These are phyloP conservation scores for Solanum acaule DNA, from an alignment of 257 asterid genomes.

Conservation along the genomic window DNA sequence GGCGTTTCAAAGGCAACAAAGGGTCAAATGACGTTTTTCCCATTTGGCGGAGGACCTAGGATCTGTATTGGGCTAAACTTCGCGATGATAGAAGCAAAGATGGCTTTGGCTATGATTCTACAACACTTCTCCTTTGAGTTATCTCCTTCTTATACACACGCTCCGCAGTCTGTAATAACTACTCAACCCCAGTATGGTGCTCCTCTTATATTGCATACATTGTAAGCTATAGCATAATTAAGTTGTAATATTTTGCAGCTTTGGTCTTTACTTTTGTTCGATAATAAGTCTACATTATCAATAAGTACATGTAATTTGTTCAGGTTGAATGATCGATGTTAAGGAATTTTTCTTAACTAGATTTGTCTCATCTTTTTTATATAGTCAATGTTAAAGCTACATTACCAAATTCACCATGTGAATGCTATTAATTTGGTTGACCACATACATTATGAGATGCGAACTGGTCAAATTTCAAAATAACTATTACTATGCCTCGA, in stretches of 20 bases:
- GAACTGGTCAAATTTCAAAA: no score
- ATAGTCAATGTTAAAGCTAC: no score
- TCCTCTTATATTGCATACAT: not conserved
- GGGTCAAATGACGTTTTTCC: slow-evolving; percentile 9
- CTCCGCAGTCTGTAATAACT: not conserved
- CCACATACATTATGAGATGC: no score
- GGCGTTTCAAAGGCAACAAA: slow-evolving; percentile 21
- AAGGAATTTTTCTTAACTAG: no score
- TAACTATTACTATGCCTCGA: not conserved
- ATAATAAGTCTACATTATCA: no score
- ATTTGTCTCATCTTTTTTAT: no score
- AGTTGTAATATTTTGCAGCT: no score
- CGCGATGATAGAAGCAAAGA: slow-evolving; percentile 13
- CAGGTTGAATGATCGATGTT: no score
- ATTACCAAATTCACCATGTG: not conserved
- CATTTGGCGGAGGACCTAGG: slow-evolving; percentile 18
- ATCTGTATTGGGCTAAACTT: slow-evolving; percentile 19
- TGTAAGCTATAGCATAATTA: no score
- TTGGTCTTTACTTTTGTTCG: no score
- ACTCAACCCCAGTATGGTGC: slow-evolving; percentile 25
- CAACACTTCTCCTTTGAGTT: slow-evolving; percentile 13
- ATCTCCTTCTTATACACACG: slow-evolving; percentile 18
- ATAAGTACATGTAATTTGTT: no score
- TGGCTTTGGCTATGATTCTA: slow-evolving; percentile 14
- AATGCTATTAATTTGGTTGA: no score